Evolutionary conservation across 23 red algal genomes (phyloP).

Genomic region (Chondrus crispus): DNA sequence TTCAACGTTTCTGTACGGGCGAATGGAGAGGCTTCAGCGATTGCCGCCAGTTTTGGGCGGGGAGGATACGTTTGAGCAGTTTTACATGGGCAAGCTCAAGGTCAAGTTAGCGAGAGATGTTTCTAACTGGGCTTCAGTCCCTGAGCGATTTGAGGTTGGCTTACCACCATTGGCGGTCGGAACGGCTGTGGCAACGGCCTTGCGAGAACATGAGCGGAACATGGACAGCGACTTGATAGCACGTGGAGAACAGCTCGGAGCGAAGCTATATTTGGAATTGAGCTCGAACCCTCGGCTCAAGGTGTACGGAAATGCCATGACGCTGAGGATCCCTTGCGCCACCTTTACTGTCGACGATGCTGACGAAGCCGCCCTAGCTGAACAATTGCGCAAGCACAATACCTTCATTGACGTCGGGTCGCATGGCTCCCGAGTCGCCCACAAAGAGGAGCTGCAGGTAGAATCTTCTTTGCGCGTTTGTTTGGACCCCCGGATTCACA

Average conservation of each 20-base stretch:
- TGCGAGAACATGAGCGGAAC: background rate
- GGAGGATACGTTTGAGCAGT: slow-evolving; percentile 16
- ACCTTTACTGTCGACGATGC: slow-evolving; percentile 25
- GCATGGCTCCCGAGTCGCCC: too few relatives aligned
- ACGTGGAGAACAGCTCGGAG: background rate
- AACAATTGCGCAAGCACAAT: background rate
- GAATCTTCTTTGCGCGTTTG: too few relatives aligned
- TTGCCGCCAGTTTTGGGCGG: slow-evolving; percentile 25
- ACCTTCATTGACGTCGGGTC: too few relatives aligned
- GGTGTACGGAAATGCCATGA: slow-evolving; percentile 19
- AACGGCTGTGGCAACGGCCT: background rate
- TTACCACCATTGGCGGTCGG: background rate
- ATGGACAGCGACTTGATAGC: background rate
- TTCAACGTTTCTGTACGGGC: slow-evolving; percentile 29
- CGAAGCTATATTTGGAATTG: background rate
- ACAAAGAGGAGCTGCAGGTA: too few relatives aligned
- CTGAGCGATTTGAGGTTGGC: slow-evolving; percentile 30
- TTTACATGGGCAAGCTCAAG: background rate
- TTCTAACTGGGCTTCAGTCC: slow-evolving; percentile 28
- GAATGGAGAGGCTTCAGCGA: background rate
- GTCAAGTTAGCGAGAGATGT: too few relatives aligned
- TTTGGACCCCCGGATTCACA: too few relatives aligned
- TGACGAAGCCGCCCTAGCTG: background rate
- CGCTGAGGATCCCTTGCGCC: background rate
- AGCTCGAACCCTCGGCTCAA: background rate